These are phyloP conservation scores for Hyaloperonospora arabidopsidis DNA, from an alignment of 352 stramenopile genomes.

Conservation along the genomic window DNA sequence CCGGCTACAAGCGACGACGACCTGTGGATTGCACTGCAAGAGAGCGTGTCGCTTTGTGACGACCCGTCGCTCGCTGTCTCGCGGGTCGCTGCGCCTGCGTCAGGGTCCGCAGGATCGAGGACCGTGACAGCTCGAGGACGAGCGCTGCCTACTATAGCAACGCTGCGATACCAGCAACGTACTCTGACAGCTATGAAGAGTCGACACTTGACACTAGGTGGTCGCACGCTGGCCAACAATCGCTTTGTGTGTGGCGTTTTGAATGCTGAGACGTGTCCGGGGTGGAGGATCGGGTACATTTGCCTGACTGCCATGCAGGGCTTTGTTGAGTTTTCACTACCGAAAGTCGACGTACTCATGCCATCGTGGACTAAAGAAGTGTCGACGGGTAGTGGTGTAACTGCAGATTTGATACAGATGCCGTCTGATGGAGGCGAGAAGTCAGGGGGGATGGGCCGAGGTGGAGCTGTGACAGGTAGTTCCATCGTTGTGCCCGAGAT, in stretches of 20 bases:
- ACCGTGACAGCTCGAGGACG: slow-evolving; percentile 28
- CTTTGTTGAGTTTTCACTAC: slow-evolving; percentile 75
- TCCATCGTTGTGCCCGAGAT: slow-evolving; percentile 55
- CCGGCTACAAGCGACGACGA: slow-evolving; percentile 64
- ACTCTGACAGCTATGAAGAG: slow-evolving; percentile 43
- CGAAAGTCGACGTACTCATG: slow-evolving; percentile 48
- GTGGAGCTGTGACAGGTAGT: slow-evolving; percentile 11
- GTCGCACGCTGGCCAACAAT: slow-evolving; percentile 45
- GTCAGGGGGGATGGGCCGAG: slow-evolving; percentile 6
- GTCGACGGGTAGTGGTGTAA: not conserved
- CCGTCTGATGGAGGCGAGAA: slow-evolving; percentile 15
- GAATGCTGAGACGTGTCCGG: slow-evolving; percentile 62
- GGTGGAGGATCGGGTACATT: slow-evolving; percentile 76
- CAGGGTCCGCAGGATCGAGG: slow-evolving; percentile 9
- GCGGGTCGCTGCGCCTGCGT: slow-evolving; percentile 9
- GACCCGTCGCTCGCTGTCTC: slow-evolving; percentile 56
- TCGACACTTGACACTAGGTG: slow-evolving; percentile 49
- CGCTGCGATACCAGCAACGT: slow-evolving; percentile 28
- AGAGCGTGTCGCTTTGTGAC: slow-evolving; percentile 62
- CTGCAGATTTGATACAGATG: slow-evolving; percentile 5
- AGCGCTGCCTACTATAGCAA: slow-evolving; percentile 25
- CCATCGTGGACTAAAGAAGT: slow-evolving; percentile 35
- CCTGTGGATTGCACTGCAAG: slow-evolving; percentile 69
- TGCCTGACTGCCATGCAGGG: slow-evolving; percentile 61
- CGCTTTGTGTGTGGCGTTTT: slow-evolving; percentile 64